phyloP scores from a whole-genome alignment of 2,329 filamentous ascomycete genomes.

The Acrodontium crateriforme region DNA sequence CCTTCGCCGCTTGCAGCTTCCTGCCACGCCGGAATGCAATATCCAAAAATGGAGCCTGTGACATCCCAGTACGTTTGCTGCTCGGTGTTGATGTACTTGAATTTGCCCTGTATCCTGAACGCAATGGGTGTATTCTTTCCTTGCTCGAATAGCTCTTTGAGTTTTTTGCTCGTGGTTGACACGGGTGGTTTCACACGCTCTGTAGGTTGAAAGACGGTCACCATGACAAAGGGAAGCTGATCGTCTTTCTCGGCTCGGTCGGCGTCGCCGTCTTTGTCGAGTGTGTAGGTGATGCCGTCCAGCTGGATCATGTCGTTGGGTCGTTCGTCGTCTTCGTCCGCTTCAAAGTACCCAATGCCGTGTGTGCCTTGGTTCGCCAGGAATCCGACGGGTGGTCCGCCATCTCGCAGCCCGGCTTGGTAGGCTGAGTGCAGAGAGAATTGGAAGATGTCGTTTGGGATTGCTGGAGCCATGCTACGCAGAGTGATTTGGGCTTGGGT shows the following conservation, averaged over 20 bases:
- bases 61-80: slow-evolving; percentile 19
- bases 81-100: slow-evolving; percentile 21
- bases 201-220: slow-evolving; percentile 26
- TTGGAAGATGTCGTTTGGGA: slow-evolving; percentile 33
- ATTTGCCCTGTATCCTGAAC: slow-evolving; percentile 24
- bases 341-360: slow-evolving; percentile 28
- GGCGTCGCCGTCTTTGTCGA: slow-evolving; percentile 20
- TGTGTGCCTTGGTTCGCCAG: slow-evolving; percentile 29
- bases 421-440: slow-evolving; percentile 27
- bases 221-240: slow-evolving; percentile 27
- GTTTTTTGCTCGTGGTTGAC: slow-evolving; percentile 11
- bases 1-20: slow-evolving; percentile 26
- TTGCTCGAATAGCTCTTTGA: slow-evolving; percentile 15
- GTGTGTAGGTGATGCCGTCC: slow-evolving; percentile 21
- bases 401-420: slow-evolving; percentile 23
- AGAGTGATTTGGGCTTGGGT: no score
- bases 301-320: slow-evolving; percentile 21
- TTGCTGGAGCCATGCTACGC: slow-evolving; percentile 26
- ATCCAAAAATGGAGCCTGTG: slow-evolving; percentile 28
- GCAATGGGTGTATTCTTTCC: slow-evolving; percentile 27
- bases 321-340: slow-evolving; percentile 12
- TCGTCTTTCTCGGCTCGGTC: slow-evolving; percentile 20
- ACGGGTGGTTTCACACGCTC: slow-evolving; percentile 17
- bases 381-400: slow-evolving; percentile 21
- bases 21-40: slow-evolving; percentile 27